Percentiles rank a stretch among this genome's conserved stretches.
These are phyloP conservation scores for Phaeotremella fagi DNA, from an alignment of 768 basidiomycete species.

Conservation along the genomic window DNA sequence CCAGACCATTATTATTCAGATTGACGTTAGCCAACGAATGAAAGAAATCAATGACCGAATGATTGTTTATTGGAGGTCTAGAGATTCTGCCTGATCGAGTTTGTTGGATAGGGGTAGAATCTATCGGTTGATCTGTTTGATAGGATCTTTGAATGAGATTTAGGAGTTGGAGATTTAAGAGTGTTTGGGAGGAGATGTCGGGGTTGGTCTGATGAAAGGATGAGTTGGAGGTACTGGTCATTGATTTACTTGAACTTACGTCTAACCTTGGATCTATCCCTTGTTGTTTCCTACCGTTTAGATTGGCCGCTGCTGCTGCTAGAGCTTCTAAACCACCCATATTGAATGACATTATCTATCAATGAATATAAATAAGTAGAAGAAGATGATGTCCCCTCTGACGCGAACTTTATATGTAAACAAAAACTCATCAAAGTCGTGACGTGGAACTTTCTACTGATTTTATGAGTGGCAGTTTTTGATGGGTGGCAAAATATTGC, in stretches of 20 bases:
- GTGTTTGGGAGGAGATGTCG: not conserved
- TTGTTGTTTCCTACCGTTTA: too few species aligned
- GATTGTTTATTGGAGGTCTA: slow-evolving; percentile 7
- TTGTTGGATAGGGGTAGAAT: slow-evolving; percentile 1
- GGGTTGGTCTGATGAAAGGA: not conserved
- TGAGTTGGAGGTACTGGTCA: not conserved
- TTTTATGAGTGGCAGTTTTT: too few species aligned
- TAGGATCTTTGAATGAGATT: not conserved
- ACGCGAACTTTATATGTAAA: too few species aligned
- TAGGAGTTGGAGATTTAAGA: not conserved
- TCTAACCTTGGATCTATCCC: too few species aligned
- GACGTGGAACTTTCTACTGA: too few species aligned
- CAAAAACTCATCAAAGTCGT: too few species aligned
- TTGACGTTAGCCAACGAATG: not conserved
- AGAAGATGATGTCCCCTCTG: too few species aligned
- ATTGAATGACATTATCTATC: not conserved
- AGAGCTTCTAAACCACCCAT: not conserved
- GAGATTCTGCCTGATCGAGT: slow-evolving; percentile 21
- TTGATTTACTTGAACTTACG: too few species aligned
- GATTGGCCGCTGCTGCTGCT: not conserved
- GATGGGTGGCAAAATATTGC: too few species aligned
- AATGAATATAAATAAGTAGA: too few species aligned
- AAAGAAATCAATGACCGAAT: not conserved
- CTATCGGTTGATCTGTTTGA: not conserved
- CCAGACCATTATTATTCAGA: too few species aligned